Base-by-base conservation (phyloP, 2,329 filamentous ascomycete genomes). In the Fusarium virguliforme region DNA sequence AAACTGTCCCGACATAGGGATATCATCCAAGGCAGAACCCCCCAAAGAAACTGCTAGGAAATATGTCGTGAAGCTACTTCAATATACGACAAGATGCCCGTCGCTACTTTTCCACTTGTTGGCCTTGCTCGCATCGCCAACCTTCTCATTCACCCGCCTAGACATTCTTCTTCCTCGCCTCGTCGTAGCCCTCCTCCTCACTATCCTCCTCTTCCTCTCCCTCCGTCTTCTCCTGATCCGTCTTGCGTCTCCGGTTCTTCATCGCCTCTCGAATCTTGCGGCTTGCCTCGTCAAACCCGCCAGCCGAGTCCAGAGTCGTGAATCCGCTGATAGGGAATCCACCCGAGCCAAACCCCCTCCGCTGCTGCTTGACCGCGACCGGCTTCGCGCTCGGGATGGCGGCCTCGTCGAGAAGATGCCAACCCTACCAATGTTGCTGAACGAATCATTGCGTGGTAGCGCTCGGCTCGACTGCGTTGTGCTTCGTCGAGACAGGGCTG, bases 321-420 rank as follows among this genome's bases (percentile, higher is more conserved):
- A 97, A 93, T 3, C 86, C 88, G 75, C 90, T 90, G 67, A 95
- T 81, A 1, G 89, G 88, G 77, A 93, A 92, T 0, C 87, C 88
- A 4, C 84, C 83, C 18, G 86, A 87, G 4, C 90, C 88, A 62
- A 90, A 85, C 1, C 88, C 86, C 89, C 89, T 41, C 90, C 89
- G 67, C 87, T 88, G 68, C 90, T 93, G 79, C 91, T 89, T 75
- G 89, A 93, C 56, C 91, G 87, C 75, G 90, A 93, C 28, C 92
- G 87, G 72, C 88, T 91, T 62, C 90, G 88, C 57, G 88, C 91
- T n/a, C 94, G 90, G 57, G 93, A 97, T n/a, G 92, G 88, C 5
- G 95, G 94, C 32, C 93, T 88, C 15, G 94, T 96, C 3, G 95
- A 94, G 83, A 98, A 99, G 82, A 99, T 91, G 67, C 92, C 93